phyloP scores from a whole-genome alignment of 768 basidiomycete genomes.

The Termitomyces sp. region DNA sequence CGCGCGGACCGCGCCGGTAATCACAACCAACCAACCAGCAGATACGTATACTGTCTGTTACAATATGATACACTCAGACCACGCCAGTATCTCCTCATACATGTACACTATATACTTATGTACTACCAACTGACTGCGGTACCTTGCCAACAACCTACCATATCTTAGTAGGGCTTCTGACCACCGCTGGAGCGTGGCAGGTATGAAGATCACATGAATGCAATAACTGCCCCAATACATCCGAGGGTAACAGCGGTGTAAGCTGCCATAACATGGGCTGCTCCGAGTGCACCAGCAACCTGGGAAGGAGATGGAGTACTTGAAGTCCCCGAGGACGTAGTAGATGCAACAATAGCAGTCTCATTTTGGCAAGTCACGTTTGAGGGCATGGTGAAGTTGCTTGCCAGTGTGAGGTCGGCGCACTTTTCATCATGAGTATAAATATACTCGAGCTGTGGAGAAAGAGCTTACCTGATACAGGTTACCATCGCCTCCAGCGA shows the following conservation, averaged over 20 bases:
- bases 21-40: too few relatives aligned
- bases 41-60: too few relatives aligned
- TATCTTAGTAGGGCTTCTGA: background rate
- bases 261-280: background rate
- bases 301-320: background rate
- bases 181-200: background rate
- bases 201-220: background rate
- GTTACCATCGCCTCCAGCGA: conserved; percentile 4
- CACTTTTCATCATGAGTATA: conserved; percentile 45
- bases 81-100: too few relatives aligned
- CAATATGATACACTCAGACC: too few relatives aligned
- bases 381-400: conserved; percentile 44
- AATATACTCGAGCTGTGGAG: background rate
- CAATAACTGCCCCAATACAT: background rate
- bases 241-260: background rate
- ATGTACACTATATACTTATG: too few relatives aligned
- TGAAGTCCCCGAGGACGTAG: background rate
- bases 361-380: conserved; percentile 38
- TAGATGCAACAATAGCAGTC: conserved; percentile 17
- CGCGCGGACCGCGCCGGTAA: too few relatives aligned
- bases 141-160: too few relatives aligned
- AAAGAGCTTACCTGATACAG: background rate
- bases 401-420: conserved; percentile 68
- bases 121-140: too few relatives aligned
- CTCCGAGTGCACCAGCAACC: background rate